Evolutionary conservation across 2,329 filamentous ascomycete species (phyloP), one percentile per base, ranked within the genome.

Genomic region (Endocalyx cinctus): DNA sequence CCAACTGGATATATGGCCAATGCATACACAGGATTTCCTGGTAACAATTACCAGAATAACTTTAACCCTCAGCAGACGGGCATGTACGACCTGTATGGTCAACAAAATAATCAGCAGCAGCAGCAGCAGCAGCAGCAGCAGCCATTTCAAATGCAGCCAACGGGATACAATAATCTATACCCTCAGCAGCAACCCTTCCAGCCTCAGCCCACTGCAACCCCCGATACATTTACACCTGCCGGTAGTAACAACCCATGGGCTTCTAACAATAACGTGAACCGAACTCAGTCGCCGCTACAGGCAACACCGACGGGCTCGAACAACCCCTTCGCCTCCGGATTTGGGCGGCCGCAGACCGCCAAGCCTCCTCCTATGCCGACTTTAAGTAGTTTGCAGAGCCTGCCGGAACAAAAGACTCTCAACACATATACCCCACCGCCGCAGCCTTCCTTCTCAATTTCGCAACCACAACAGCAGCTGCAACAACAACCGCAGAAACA

Each of bases 171-270:
- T 42, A 77, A 75, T 42, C 70, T 70, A 11, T 77, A 76, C 37
- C 59, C 57, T n/a, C 66, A 69, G 52, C 68, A 68, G 39, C 64
- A 63, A 28, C 71, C 69, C 47, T 71, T 72, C 32, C 58, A 54
- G 31, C 45, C 56, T 18, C 60, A 64, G 31, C 62, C 60, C 2
- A 62, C 66, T 25, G 54, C 63, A 11, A 59, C 63, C 20, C 71
- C 75, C 43, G 84, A 82, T 52, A 68, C 76, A 31, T 70, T 76
- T 14, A 69, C 81, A 14, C 82, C 87, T 42, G 70, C 89, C 16
- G 89, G 88, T 22, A 94, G 79, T 60, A 94, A 97, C 66, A 98
- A 98, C 58, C 92, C 92, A 1, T 98, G 90, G 87, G 84, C 87
- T 16, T 74, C 72, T 17, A 74, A 69, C 48, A 72, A 70, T 43